These are phyloP conservation scores for Xerocomellus chrysenteron DNA, from an alignment of 768 basidiomycete species.

Conservation along the genomic window DNA sequence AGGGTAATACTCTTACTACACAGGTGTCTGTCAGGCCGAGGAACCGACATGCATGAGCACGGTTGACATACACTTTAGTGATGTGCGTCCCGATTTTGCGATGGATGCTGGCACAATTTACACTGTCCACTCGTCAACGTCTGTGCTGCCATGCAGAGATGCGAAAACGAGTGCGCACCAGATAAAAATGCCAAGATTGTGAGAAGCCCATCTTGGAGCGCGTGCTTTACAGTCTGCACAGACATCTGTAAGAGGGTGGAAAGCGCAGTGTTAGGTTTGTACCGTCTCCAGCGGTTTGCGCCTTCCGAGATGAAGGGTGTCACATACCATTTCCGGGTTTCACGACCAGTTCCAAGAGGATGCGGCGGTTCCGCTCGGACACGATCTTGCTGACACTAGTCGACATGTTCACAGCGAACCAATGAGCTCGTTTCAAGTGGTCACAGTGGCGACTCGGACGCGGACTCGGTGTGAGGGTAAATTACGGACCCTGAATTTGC, in stretches of 20 bases:
- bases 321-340: constrained; percentile 78
- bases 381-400: constrained; percentile 52
- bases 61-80: constrained; percentile 76
- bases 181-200: constrained; percentile 86
- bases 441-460: neutral
- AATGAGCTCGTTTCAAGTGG: neutral
- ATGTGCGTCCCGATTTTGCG: constrained; percentile 93
- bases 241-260: constrained; percentile 49
- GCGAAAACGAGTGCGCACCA: constrained; percentile 49
- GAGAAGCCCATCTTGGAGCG: constrained; percentile 85
- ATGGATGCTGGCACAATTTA: constrained; percentile 88
- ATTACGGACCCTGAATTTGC: neutral
- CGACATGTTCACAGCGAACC: constrained; percentile 25
- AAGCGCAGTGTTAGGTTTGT: constrained; percentile 7
- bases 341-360: constrained; percentile 63
- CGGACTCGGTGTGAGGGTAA: neutral
- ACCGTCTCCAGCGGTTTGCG: neutral
- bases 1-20: constrained; percentile 84
- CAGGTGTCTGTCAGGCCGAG: constrained; percentile 5
- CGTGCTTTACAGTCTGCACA: constrained; percentile 93
- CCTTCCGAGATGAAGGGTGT: neutral
- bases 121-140: constrained; percentile 41
- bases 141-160: neutral
- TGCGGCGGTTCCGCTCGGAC: constrained; percentile 62
- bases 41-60: neutral